A percentile compares a stretch with the other conserved stretches of the same genome.
These are phyloP conservation scores for Alternaria consortialis DNA, from an alignment of 2,329 filamentous ascomycete species.

Conservation along the genomic window DNA sequence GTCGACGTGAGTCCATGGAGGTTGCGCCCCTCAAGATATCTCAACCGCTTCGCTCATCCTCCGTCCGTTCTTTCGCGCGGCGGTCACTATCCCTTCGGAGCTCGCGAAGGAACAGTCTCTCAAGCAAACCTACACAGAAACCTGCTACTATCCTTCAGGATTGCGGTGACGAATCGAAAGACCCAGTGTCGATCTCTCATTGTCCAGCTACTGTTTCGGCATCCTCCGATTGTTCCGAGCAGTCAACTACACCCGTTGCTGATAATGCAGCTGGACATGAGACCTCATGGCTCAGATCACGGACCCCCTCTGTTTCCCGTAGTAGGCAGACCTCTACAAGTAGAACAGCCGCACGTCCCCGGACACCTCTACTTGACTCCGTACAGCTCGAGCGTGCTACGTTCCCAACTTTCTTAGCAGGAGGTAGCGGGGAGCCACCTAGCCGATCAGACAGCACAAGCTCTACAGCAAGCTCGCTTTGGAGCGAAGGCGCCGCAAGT, in stretches of 20 bases:
- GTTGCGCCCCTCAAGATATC: slow-evolving; percentile 39
- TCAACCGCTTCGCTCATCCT: slow-evolving; percentile 43
- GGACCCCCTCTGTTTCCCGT: slow-evolving; percentile 23
- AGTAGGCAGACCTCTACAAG: slow-evolving; percentile 20
- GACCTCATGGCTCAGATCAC: slow-evolving; percentile 31
- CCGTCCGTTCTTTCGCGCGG: slow-evolving; percentile 45
- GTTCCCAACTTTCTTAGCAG: slow-evolving; percentile 1
- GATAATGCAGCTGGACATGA: slow-evolving; percentile 25
- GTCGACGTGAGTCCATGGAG: slow-evolving; percentile 44
- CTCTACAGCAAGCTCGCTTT: slow-evolving; percentile 37
- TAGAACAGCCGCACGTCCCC: slow-evolving; percentile 22
- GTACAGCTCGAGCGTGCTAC: slow-evolving; percentile 28
- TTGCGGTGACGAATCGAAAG: slow-evolving; percentile 50
- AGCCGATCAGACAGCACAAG: slow-evolving; percentile 42
- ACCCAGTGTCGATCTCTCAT: slow-evolving; percentile 21
- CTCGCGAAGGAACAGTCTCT: slow-evolving; percentile 42
- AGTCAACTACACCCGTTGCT: slow-evolving; percentile 24
- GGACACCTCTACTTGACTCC: slow-evolving; percentile 36
- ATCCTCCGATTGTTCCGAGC: slow-evolving; percentile 7
- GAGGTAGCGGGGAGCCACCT: slow-evolving; percentile 14
- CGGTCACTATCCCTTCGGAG: slow-evolving; percentile 41
- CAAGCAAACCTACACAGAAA: slow-evolving; percentile 31
- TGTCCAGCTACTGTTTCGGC: slow-evolving; percentile 5
- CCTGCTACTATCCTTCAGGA: slow-evolving; percentile 53
- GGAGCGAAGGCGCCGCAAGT: slow-evolving; percentile 42